phyloP scores from a whole-genome alignment of 2,329 filamentous ascomycete genomes.

The Xylogone sp. region DNA sequence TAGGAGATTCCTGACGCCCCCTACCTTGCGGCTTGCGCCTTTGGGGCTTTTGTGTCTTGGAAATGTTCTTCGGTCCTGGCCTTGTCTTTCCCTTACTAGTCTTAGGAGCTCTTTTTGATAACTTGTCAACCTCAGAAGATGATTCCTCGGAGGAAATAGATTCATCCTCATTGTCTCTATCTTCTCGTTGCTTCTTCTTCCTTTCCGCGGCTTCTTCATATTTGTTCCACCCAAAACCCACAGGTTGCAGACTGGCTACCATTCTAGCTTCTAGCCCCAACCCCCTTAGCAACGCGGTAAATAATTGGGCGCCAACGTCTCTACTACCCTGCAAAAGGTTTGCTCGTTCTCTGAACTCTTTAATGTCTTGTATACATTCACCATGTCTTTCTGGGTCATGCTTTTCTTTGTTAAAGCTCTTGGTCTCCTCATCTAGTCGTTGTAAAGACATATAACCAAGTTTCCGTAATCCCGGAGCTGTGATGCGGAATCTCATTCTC shows the following conservation, averaged over 20 bases:
- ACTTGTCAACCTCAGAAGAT: conserved; percentile 10
- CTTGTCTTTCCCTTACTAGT: conserved; percentile 18
- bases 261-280: conserved; percentile 79
- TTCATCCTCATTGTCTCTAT: conserved; percentile 10
- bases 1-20: conserved; percentile 31
- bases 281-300: conserved; percentile 78
- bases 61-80: conserved; percentile 3
- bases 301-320: conserved; percentile 85
- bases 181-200: conserved; percentile 3
- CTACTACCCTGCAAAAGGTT: conserved; percentile 73
- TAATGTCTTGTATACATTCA: conserved; percentile 65
- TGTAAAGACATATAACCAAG: conserved; percentile 81
- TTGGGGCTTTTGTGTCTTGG: conserved; percentile 15
- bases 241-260: conserved; percentile 78
- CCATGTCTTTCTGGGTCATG: conserved; percentile 66
- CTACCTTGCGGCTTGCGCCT: conserved; percentile 19
- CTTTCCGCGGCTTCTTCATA: conserved; percentile 66
- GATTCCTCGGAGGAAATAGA: not conserved
- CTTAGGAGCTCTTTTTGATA: conserved; percentile 10
- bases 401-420: conserved; percentile 61
- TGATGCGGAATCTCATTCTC: conserved; percentile 78
- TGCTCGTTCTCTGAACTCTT: conserved; percentile 67
- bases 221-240: conserved; percentile 90
- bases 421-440: conserved; percentile 68
- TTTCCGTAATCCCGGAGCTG: conserved; percentile 79